Percentiles rank a stretch among this genome's conserved stretches.
Evolutionary conservation across 2,329 filamentous ascomycete genomes (phyloP).

Genomic region (Nothopassalora personata): DNA sequence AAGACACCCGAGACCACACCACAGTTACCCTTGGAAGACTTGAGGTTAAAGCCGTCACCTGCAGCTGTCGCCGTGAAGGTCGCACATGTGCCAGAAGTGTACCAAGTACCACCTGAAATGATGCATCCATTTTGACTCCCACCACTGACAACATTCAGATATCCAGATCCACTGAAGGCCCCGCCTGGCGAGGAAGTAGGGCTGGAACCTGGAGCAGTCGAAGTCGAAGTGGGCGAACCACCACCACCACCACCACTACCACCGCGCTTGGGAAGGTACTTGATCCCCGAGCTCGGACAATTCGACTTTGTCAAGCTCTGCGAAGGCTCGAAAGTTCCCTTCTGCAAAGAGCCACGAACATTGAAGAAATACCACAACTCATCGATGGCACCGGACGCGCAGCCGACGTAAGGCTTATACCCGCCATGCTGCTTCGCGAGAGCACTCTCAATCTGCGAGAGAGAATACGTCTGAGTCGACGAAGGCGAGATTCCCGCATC

Average conservation of each 20-base stretch:
- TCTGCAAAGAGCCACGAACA: conserved; percentile 53
- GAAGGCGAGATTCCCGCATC: conserved; percentile 57
- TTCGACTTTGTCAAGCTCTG: conserved; percentile 51
- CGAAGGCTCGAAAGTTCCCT: conserved; percentile 55
- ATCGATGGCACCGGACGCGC: conserved; percentile 45
- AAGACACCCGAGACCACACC: conserved; percentile 51
- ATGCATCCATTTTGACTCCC: conserved; percentile 57
- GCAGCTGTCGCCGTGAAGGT: conserved; percentile 53
- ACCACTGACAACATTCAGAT: conserved; percentile 51
- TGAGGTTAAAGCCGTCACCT: conserved; percentile 50
- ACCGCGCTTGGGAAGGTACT: conserved; percentile 56
- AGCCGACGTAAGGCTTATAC: conserved; percentile 57
- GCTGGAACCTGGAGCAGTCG: conserved; percentile 27
- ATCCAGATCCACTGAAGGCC: conserved; percentile 55
- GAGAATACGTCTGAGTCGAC: conserved; percentile 53
- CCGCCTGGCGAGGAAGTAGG: conserved; percentile 26
- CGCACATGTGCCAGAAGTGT: conserved; percentile 61
- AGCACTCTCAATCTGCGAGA: conserved; percentile 54
- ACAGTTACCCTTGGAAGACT: conserved; percentile 56
- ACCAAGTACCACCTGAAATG: conserved; percentile 64
- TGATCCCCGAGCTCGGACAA: conserved; percentile 59
- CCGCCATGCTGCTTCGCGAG: conserved; percentile 50
- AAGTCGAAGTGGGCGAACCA: conserved; percentile 28
- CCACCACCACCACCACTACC: conserved; percentile 26
- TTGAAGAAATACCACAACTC: conserved; percentile 62